Evolutionary conservation across 768 basidiomycete species (phyloP).

Genomic region (Trametes meyenii): DNA sequence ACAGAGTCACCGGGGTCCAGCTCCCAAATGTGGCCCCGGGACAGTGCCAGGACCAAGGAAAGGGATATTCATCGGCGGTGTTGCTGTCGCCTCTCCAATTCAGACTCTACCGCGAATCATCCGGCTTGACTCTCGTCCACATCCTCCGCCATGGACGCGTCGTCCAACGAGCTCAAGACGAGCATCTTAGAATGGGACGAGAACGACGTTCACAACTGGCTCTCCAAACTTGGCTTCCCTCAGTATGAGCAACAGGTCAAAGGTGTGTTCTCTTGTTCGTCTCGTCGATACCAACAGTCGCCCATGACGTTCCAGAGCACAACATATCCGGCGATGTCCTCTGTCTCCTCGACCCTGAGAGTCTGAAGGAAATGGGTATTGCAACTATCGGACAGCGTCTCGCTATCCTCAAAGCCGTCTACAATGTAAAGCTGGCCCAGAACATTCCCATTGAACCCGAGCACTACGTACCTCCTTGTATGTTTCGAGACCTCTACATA

Average conservation of each 20-base stretch:
- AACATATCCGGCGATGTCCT: constrained; percentile 91
- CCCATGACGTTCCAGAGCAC: constrained; percentile 62
- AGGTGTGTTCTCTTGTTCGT: constrained; percentile 49
- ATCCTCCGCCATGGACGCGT: constrained; percentile 33
- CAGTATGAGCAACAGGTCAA: constrained; percentile 84
- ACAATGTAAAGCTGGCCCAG: constrained; percentile 83
- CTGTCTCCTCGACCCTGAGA: constrained; percentile 79
- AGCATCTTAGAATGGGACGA: constrained; percentile 69
- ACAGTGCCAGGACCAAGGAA: constrained; percentile 1
- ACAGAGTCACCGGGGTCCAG: not conserved
- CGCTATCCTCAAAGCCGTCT: constrained; percentile 89
- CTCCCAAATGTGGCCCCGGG: not conserved
- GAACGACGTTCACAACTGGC: constrained; percentile 77
- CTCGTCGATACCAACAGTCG: constrained; percentile 9
- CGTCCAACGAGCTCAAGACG: constrained; percentile 32
- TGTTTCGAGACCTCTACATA: constrained; percentile 34
- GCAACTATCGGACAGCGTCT: constrained; percentile 90
- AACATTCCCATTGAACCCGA: constrained; percentile 82
- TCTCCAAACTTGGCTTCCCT: constrained; percentile 74
- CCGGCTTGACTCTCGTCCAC: constrained; percentile 17
- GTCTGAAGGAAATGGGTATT: constrained; percentile 85
- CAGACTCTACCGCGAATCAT: constrained; percentile 13
- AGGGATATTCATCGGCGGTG: constrained; percentile 7
- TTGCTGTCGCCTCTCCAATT: constrained; percentile 25
- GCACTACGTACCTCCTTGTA: constrained; percentile 89